phyloP scores from a whole-genome alignment of 2,329 filamentous ascomycete genomes.

The Botrytis sinoallii region DNA sequence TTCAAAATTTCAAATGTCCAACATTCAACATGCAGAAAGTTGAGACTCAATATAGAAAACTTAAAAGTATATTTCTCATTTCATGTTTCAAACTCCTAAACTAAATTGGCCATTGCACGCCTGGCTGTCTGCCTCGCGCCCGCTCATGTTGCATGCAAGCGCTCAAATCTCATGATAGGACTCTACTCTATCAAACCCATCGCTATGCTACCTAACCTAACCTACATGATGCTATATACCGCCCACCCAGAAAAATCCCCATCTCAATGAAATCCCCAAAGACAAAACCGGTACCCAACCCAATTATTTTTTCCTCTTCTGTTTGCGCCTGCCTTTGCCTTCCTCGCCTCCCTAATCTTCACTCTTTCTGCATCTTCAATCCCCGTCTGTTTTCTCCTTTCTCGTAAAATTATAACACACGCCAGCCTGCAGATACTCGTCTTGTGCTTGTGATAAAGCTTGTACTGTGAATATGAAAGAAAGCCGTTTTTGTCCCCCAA shows the following conservation, averaged over 20 bases:
- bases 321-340: constrained; percentile 4
- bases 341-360: not conserved
- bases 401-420: constrained; percentile 1
- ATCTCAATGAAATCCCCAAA: not conserved
- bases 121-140: not conserved
- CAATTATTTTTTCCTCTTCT: not conserved
- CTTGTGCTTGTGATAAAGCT: not conserved
- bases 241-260: no score
- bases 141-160: not conserved
- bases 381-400: not conserved
- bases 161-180: not conserved
- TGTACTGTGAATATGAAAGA: not conserved
- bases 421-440: not conserved
- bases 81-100: not conserved
- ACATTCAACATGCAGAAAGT: not conserved
- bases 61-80: not conserved
- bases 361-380: not conserved
- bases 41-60: not conserved
- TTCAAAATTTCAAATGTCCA: not conserved
- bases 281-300: not conserved
- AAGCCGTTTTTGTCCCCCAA: not conserved
- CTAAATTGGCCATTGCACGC: not conserved
- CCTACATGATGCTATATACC: not conserved
- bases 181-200: not conserved
- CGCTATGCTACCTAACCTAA: constrained; percentile 4